A percentile compares a stretch with the other conserved stretches of the same genome.
Conservation (phyloP, 73 alveolate genomes). For the Halteria grandinella region DNA sequence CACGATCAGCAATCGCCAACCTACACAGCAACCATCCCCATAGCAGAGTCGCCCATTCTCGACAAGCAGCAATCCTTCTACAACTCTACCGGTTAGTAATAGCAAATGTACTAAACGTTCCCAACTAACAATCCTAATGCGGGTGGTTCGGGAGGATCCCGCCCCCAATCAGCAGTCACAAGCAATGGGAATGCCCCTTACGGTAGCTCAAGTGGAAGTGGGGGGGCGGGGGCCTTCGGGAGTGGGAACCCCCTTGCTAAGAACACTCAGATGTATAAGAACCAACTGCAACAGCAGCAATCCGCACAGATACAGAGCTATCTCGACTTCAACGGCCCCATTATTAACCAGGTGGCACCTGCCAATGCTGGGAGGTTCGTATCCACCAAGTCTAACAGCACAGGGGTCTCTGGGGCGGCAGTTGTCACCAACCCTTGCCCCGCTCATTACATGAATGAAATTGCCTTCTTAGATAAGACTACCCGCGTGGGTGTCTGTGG, state of each 20-base stretch:
- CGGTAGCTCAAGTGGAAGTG: no score
- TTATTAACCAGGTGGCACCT: no score
- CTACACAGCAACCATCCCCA: not conserved
- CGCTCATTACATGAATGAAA: constrained; percentile 49
- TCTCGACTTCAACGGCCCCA: no score
- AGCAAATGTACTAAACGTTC: constrained; percentile 4
- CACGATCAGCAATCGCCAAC: not conserved
- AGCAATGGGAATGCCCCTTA: no score
- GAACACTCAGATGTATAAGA: not conserved
- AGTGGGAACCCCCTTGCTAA: constrained; percentile 4
- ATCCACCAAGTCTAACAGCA: not conserved
- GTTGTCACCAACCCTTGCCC: constrained; percentile 63
- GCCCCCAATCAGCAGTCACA: no score
- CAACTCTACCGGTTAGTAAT: not conserved
- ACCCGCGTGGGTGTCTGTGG: constrained; percentile 63
- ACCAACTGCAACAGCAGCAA: not conserved
- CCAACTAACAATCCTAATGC: not conserved
- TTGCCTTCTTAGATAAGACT: constrained; percentile 62
- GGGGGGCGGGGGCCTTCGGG: no score
- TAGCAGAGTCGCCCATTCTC: not conserved
- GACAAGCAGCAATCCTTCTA: not conserved
- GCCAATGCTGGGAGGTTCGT: constrained; percentile 46
- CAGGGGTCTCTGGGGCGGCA: not conserved
- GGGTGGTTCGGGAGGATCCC: not conserved
- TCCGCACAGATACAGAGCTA: no score